phyloP scores from a whole-genome alignment of 306 rosid genomes.

The Citrullus colocynthis region DNA sequence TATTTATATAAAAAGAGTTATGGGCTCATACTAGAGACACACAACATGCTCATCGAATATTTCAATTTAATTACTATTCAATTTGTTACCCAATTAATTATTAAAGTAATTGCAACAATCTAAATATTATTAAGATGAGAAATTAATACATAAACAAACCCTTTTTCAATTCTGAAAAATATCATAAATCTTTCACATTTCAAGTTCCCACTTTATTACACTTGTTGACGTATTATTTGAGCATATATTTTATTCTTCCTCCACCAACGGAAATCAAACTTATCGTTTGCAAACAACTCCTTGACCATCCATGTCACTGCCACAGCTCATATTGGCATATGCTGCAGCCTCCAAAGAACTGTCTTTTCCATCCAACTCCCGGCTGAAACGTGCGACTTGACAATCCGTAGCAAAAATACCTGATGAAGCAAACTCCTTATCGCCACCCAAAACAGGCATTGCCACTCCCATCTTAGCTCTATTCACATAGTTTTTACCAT shows the following conservation, averaged over 20 bases:
- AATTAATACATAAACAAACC: no score
- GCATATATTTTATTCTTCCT: no score
- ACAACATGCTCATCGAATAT: background rate
- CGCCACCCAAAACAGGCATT: conserved; percentile 29
- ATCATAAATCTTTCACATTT: no score
- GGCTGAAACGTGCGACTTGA: background rate
- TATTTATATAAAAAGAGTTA: no score
- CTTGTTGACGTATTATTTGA: no score
- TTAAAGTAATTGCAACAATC: no score
- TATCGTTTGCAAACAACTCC: background rate
- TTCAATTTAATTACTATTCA: background rate
- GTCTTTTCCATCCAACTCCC: background rate
- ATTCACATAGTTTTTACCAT: conserved; percentile 19
- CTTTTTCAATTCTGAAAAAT: no score
- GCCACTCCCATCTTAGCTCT: conserved; percentile 25
- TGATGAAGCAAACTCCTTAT: conserved; percentile 18
- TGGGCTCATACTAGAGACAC: background rate
- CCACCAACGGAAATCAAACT: background rate
- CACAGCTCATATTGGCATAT: background rate
- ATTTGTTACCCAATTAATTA: no score
- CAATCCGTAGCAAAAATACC: conserved; percentile 19
- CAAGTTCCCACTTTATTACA: no score
- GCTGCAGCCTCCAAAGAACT: background rate
- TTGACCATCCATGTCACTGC: background rate
- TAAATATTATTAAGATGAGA: no score